Base-by-base conservation (phyloP, 768 basidiomycete genomes). In the Amyloporia xantha region DNA sequence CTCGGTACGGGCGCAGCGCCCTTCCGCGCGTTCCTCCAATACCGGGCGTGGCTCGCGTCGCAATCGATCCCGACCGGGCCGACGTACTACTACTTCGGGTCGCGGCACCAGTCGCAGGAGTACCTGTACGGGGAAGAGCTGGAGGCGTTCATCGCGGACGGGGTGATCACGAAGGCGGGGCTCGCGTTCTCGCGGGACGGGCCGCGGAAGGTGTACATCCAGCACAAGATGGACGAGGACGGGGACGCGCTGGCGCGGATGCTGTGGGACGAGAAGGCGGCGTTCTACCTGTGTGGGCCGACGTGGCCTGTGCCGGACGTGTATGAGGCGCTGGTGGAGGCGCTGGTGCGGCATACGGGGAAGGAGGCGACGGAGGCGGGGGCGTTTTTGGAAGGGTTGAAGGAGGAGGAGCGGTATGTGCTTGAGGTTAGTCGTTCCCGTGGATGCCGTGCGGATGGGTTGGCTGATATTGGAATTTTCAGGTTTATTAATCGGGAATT, bases 261-360 rank as follows among this genome's bases (percentile, higher is more conserved):
- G 79, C 68, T 98, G 48, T 72, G 83, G 58, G 73, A 82, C 49
- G 77, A 83, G 53, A 60, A 77, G 36, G 92, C 91, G 26, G 88
- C 82, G 41, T 99, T 99, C 71, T 98, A 97, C 68, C 74, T 99
- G 39, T 97, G 96, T 65, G 95, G 95, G 23, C 96, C 95, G 30
- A 98, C 95, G 23, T 96, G 94, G 95, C 96, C 96, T n/a, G 95
- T 98, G 19, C 93, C 96, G 1, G 96, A 98, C 61, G 92, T 99
- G 4, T 95, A 89, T 60, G 86, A 95, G 66, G 90, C 96, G 0
- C 74, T 99, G 42, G 84, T 94, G 19, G 81, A 81, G 17, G 87
- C 91, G 2, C 70, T 97, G 53, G 77, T 76, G 23, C 80, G 82
- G 62, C 82, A 83, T 59, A 81, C 84, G 52, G 82, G 82, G 13